phyloP scores from a whole-genome alignment of 2,329 filamentous ascomycete genomes.

The Diaporthe australafricana region DNA sequence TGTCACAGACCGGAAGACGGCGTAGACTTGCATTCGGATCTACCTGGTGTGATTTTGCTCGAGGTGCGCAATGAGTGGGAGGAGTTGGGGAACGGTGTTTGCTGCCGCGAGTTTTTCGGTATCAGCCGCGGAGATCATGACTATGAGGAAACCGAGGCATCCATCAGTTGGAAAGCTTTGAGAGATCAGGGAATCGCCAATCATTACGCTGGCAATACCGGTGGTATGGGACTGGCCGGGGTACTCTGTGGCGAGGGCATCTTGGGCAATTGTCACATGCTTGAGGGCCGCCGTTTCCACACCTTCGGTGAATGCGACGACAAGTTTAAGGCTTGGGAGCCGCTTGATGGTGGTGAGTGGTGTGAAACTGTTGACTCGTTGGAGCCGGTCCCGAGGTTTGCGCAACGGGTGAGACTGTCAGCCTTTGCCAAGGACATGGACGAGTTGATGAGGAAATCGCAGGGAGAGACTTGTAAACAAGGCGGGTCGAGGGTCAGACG shows the following conservation, averaged over 20 bases:
- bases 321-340: neutral
- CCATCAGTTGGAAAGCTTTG: neutral
- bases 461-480: neutral
- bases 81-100: neutral
- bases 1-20: too few species aligned
- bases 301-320: neutral
- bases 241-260: neutral
- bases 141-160: neutral
- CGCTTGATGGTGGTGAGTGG: neutral
- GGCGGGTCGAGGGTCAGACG: too few species aligned
- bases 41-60: neutral
- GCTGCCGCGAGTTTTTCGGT: neutral
- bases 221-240: neutral
- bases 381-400: neutral
- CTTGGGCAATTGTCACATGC: neutral
- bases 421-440: neutral
- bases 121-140: neutral
- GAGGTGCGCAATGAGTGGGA: too few species aligned
- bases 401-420: neutral
- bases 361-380: fast-evolving
- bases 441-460: neutral
- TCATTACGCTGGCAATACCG: neutral
- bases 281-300: neutral
- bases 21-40: neutral
- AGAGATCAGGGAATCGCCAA: neutral